These are phyloP conservation scores for Fonsecaea pugnacius DNA, from an alignment of 2,329 filamentous ascomycete species.

Conservation along the genomic window DNA sequence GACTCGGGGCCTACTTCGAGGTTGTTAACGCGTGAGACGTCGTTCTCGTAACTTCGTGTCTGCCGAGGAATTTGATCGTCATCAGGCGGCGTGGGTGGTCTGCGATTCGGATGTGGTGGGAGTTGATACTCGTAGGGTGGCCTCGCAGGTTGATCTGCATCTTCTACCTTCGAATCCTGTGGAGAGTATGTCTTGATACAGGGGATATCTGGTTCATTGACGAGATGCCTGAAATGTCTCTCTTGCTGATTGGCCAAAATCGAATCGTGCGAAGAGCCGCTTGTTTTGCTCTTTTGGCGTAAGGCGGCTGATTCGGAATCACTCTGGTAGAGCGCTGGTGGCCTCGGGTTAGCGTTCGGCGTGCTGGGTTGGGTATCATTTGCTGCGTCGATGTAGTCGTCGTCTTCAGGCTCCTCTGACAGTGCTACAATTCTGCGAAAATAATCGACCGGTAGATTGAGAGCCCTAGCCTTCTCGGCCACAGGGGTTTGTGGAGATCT, in stretches of 20 bases:
- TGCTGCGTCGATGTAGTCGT: conserved; percentile 17
- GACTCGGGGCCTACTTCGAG: neutral
- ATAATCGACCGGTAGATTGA: conserved; percentile 46
- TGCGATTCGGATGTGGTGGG: conserved; percentile 3
- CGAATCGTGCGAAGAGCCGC: neutral
- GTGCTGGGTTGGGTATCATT: conserved; percentile 7
- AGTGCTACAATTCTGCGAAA: conserved; percentile 18
- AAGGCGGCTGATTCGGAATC: conserved; percentile 11
- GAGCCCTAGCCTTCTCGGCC: conserved; percentile 61
- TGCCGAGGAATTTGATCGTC: neutral
- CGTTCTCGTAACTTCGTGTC: conserved; percentile 9
- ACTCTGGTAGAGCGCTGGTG: neutral
- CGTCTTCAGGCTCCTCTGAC: conserved; percentile 15
- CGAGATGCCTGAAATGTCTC: neutral
- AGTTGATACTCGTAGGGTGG: neutral
- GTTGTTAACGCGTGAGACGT: neutral
- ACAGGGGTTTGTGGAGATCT: conserved; percentile 62
- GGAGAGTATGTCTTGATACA: neutral
- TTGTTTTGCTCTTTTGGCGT: neutral
- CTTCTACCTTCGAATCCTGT: conserved; percentile 1
- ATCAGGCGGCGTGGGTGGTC: conserved; percentile 11
- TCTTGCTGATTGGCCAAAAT: neutral
- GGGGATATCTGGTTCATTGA: neutral
- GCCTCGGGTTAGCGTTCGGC: conserved; percentile 2
- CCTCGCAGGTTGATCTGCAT: neutral